Conservation (phyloP, 768 basidiomycete genomes). For the Hypholoma fasciculare region DNA sequence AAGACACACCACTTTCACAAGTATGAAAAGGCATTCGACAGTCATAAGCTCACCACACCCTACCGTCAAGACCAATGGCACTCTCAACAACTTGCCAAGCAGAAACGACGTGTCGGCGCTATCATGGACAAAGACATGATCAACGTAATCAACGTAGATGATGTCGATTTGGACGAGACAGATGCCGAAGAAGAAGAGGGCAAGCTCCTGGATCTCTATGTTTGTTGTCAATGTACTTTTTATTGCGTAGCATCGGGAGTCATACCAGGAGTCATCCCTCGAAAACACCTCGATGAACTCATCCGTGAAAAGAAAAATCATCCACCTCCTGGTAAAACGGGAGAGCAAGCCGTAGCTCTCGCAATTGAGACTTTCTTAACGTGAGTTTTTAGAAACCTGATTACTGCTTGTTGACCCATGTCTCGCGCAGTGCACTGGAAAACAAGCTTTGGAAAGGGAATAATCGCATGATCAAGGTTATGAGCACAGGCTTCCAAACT, state of each 20-base stretch:
- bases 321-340: slow-evolving; percentile 55
- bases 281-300: slow-evolving; percentile 62
- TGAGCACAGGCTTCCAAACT: slow-evolving; percentile 52
- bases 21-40: slow-evolving; percentile 69
- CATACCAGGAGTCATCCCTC: slow-evolving; percentile 73
- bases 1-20: slow-evolving; percentile 82
- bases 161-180: slow-evolving; percentile 31
- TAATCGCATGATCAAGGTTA: slow-evolving; percentile 53
- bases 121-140: slow-evolving; percentile 38
- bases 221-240: slow-evolving; percentile 83
- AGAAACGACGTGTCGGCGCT: slow-evolving; percentile 44
- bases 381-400: slow-evolving; percentile 39
- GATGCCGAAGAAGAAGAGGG: slow-evolving; percentile 44
- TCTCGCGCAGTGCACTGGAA: slow-evolving; percentile 58
- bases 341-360: slow-evolving; percentile 52
- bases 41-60: slow-evolving; percentile 65
- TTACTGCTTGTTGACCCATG: slow-evolving; percentile 7
- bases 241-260: slow-evolving; percentile 70
- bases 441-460: slow-evolving; percentile 77
- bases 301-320: slow-evolving; percentile 58
- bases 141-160: slow-evolving; percentile 36
- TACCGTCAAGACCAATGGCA: slow-evolving; percentile 63
- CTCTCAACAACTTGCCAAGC: slow-evolving; percentile 46
- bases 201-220: slow-evolving; percentile 70
- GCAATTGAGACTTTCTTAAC: slow-evolving; percentile 67